These are phyloP conservation scores for Clathrospora elynae DNA, from an alignment of 2,329 filamentous ascomycete species.

Conservation along the genomic window DNA sequence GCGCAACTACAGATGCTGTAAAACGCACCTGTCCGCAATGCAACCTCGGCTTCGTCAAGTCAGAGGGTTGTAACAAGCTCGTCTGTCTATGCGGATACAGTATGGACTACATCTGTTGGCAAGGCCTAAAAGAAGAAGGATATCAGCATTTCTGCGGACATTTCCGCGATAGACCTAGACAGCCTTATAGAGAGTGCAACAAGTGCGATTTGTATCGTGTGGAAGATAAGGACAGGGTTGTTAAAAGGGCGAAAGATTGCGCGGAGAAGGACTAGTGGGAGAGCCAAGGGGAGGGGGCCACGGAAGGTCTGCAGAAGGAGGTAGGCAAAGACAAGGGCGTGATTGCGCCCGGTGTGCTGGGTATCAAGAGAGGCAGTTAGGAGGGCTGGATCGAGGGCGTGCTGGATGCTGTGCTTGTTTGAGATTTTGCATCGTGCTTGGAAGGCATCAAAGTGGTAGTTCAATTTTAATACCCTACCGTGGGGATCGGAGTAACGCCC, in stretches of 20 bases:
- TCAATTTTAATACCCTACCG: too few relatives aligned
- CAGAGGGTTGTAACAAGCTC: constrained; percentile 93
- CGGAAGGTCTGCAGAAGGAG: constrained; percentile 29
- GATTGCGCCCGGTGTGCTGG: constrained; percentile 11
- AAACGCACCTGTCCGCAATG: constrained; percentile 95
- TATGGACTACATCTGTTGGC: constrained; percentile 96
- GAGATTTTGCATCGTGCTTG: constrained; percentile 7
- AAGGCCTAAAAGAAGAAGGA: constrained; percentile 67
- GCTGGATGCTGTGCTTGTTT: constrained; percentile 26
- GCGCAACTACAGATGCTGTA: constrained; percentile 89
- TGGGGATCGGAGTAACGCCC: too few relatives aligned
- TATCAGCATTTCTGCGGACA: constrained; percentile 97
- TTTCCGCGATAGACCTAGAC: constrained; percentile 80
- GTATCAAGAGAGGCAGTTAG: constrained; percentile 21
- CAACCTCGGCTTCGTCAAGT: constrained; percentile 90
- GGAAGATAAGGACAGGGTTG: constrained; percentile 54
- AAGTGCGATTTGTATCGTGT: constrained; percentile 57
- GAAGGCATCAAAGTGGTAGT: too few relatives aligned
- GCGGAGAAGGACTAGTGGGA: constrained; percentile 56
- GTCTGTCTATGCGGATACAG: constrained; percentile 94
- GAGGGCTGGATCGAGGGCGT: constrained; percentile 27
- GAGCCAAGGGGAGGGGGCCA: constrained; percentile 38
- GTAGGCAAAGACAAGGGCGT: constrained; percentile 19
- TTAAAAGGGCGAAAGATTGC: constrained; percentile 49
- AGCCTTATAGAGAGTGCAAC: constrained; percentile 76